These are phyloP conservation scores for Yamadazyma kitorensis DNA, from an alignment of 805 yeast species.

Conservation along the genomic window DNA sequence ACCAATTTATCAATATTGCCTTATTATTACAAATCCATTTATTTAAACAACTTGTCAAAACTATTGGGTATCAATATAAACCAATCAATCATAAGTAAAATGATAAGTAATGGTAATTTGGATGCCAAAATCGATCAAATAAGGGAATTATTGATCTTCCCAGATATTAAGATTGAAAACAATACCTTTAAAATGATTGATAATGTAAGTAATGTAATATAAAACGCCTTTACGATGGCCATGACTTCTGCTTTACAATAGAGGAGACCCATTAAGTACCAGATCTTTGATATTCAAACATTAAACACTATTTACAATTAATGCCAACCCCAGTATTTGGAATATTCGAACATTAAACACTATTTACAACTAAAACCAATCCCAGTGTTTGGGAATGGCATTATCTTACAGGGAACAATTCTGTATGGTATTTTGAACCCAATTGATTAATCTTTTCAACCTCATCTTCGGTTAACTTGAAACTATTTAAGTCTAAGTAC, in stretches of 20 bases:
- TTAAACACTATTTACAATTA: no score
- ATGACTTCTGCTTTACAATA: no score
- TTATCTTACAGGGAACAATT: no score
- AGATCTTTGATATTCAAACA: no score
- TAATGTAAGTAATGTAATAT: constrained; percentile 2
- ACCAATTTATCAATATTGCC: constrained; percentile 30
- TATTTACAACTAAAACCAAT: no score
- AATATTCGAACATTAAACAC: no score
- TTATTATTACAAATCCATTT: constrained; percentile 27
- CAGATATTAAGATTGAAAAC: constrained; percentile 3
- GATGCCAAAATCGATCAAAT: constrained; percentile 36
- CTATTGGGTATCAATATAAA: constrained; percentile 13
- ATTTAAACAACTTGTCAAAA: constrained; percentile 17
- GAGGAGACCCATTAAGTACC: no score
- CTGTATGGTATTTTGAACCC: constrained; percentile 21
- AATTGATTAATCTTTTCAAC: constrained; percentile 21
- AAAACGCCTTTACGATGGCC: no score
- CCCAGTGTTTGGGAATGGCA: no score
- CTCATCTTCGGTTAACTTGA: constrained; percentile 52
- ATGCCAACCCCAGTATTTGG: no score
- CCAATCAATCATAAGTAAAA: constrained; percentile 27
- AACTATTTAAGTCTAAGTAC: constrained; percentile 44
- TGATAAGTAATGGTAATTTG: constrained; percentile 34
- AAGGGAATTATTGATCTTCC: constrained; percentile 21
- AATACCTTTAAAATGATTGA: constrained; percentile 10